Base-by-base conservation (phyloP, 1,284 basidiomycete species). In the Leccinum subatratum region DNA sequence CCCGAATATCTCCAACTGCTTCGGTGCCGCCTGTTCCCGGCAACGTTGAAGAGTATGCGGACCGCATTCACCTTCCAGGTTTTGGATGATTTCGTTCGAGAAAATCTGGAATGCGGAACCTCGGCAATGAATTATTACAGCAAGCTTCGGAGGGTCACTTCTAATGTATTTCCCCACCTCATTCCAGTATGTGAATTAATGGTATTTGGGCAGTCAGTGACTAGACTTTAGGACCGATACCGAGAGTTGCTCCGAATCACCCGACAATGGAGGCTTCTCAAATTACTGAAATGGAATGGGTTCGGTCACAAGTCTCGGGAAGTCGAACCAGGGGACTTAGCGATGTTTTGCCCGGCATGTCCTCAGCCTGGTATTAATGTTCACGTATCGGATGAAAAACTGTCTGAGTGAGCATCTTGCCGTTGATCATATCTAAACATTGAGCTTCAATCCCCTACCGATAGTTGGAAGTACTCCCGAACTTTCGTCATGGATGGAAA, bases 41-140 rank as follows among this genome's bases (percentile, higher is more conserved):
- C 37, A 6, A 39, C 37, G 3, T 16, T 39, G 37, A 39, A 39
- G 6, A 39, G 6, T 39, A 14, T 39, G 37, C 37, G 37, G 14
- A 39, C 37, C 2, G 37, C 37, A 16, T 39, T 39, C 37, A 39
- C 37, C 3, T 39, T 39, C 37, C 37, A 39, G 6, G 37, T 39
- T 39, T 16, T 39, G 14, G 37, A 39, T 39, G 37, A 39, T 39
- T 39, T 39, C 14, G 6, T 39, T 11, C 37, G 37, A 39, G 37
- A 39, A 2, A 39, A 39, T 39, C 6, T 39, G 37, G 37, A 39
- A 39, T 39, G 37, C 3, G 74, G 77, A 34, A 77, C 72, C n/a
- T 72, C 72, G 0, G 69, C 70, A 1, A 71, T 71, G 37, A 73
- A 77, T 54, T 77, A 74, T 63, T 71, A 68, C 16, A 51, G 37